Evolutionary conservation across 2,329 filamentous ascomycete species (phyloP).

Genomic region (Dryadomyces sulphureus): DNA sequence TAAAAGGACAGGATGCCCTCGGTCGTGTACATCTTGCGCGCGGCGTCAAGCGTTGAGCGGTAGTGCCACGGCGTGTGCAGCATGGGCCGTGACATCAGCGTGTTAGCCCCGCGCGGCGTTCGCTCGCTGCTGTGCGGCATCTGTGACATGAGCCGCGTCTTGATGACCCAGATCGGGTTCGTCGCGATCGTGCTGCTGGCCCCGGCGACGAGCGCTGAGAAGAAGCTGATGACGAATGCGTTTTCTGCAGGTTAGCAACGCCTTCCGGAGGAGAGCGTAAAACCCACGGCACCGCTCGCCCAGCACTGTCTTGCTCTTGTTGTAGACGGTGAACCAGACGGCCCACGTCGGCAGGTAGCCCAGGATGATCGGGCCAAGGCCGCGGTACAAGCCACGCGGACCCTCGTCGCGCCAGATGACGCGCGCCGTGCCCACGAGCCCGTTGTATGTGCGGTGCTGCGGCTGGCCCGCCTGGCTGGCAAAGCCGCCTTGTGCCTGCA

Average conservation of each 20-base stretch:
- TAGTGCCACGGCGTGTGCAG: constrained; percentile 79
- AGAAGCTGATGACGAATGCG: constrained; percentile 65
- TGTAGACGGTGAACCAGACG: constrained; percentile 94
- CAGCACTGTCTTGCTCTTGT: constrained; percentile 66
- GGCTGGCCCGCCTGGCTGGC: constrained; percentile 13
- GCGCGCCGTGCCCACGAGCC: constrained; percentile 70
- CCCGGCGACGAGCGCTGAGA: constrained; percentile 81
- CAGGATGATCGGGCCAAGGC: constrained; percentile 83
- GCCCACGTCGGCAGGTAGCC: constrained; percentile 97
- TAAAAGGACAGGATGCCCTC: constrained; percentile 90
- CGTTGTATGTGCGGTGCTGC: constrained; percentile 57
- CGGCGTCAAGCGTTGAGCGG: constrained; percentile 74
- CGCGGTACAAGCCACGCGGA: constrained; percentile 79
- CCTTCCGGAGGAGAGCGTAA: background rate
- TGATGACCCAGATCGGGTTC: constrained; percentile 99
- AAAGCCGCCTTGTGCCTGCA: constrained; percentile 89
- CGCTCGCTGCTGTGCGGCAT: constrained; percentile 34
- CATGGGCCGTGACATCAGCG: constrained; percentile 37
- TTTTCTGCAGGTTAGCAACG: constrained; percentile 37
- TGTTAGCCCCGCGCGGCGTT: constrained; percentile 32
- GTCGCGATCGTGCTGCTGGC: constrained; percentile 87
- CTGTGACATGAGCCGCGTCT: constrained; percentile 95
- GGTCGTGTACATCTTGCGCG: constrained; percentile 84
- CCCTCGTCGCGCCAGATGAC: constrained; percentile 85
- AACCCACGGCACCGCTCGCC: constrained; percentile 48